Evolutionary conservation across 805 yeast species (phyloP), one percentile per base, ranked within the genome.

Genomic region (Teunomyces pallodes): DNA sequence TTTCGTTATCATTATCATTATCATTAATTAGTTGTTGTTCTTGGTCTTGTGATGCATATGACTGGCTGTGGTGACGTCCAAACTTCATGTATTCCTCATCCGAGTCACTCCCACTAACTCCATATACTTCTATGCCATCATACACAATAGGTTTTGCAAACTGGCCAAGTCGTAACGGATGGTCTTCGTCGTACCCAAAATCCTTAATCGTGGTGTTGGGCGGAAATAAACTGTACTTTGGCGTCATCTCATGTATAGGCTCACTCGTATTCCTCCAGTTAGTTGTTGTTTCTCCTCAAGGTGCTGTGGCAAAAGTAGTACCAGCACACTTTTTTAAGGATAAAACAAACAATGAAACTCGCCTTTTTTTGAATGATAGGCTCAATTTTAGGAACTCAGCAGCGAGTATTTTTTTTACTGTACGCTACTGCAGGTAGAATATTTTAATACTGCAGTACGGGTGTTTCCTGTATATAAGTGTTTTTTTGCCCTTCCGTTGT

Each of bases 151-250:
- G 54, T 43, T 39, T 38, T 17, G 54, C 49, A 36, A 49, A 59
- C 43, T 58, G 53, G 33, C 62, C 64, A 12, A 20, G 40, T 28
- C 58, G 42, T 24, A 62, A 54, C 31, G 64, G 61, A 35, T 60
- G 61, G 27, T 31, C 36, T 26, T 41, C 45, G 28, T 51, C 56
- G 49, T 62, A 62, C 14, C 65, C 67, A 35, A 43, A 62, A 46
- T 62, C 67, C 17, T 51, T 51, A 17, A 61, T 57, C 8, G 47
- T 36, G 12, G 66, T 62, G 45, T 50, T 46, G 9, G 60, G 55
- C 12, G 65, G 62, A 35, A 51, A 55, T 27, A 42, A 17, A 16
- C 28, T 24, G 38, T 42, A 32, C 9, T 17, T 24, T 10, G 9
- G 39, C 13, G 27, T n/a, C 30, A 26, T 32, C 5, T 10, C 32